These are phyloP conservation scores for Botrytis fabae DNA, from an alignment of 2,329 filamentous ascomycete genomes.

Conservation along the genomic window DNA sequence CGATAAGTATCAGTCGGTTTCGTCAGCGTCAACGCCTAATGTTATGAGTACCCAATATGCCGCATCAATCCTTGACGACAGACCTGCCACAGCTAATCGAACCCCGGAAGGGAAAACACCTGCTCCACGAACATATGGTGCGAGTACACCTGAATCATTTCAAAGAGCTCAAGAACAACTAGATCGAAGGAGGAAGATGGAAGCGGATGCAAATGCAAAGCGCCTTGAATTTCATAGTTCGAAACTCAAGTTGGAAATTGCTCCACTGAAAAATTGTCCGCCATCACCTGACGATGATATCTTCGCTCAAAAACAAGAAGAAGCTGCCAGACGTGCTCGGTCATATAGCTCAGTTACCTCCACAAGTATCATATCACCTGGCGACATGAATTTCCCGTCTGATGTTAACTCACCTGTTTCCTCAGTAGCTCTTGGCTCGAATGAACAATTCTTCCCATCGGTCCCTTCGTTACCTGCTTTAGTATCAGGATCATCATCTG, in stretches of 20 bases:
- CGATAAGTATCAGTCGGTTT: constrained; percentile 29
- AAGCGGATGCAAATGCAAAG: constrained; percentile 42
- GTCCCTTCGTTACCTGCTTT: constrained; percentile 64
- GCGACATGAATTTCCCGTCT: constrained; percentile 21
- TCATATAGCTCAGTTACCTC: constrained; percentile 40
- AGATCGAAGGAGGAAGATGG: constrained; percentile 40
- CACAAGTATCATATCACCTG: constrained; percentile 46
- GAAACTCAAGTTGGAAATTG: constrained; percentile 17
- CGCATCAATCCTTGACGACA: constrained; percentile 45
- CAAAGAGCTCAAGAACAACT: constrained; percentile 42
- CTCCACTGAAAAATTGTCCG: constrained; percentile 42
- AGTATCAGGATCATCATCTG: constrained; percentile 63
- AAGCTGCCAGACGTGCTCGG: constrained; percentile 32
- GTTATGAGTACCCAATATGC: constrained; percentile 34
- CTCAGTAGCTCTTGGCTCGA: constrained; percentile 50
- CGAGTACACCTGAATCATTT: constrained; percentile 46
- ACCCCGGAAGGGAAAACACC: constrained; percentile 44
- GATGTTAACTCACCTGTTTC: constrained; percentile 41
- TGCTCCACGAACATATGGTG: constrained; percentile 42
- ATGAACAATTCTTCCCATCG: constrained; percentile 50
- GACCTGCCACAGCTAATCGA: constrained; percentile 52
- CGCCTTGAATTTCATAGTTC: constrained; percentile 33
- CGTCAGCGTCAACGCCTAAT: constrained; percentile 36
- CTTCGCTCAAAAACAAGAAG: constrained; percentile 33
- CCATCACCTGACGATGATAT: constrained; percentile 50